These are phyloP conservation scores for Neurospora sp. DNA, from an alignment of 495 filamentous ascomycete genomes.

Conservation along the genomic window DNA sequence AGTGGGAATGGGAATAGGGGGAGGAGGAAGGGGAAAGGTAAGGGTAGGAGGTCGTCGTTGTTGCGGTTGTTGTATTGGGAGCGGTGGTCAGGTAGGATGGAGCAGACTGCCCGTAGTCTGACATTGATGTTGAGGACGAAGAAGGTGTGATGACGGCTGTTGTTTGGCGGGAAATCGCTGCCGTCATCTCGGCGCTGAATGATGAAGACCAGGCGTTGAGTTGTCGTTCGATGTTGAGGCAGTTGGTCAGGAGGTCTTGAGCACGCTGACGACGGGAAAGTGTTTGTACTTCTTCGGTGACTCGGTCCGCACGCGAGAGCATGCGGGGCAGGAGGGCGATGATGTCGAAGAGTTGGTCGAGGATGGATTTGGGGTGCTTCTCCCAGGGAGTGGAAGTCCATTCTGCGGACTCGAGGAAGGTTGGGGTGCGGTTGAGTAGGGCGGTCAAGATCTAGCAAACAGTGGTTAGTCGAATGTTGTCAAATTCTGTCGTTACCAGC, in stretches of 20 bases:
- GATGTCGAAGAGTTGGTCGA: conserved; percentile 36
- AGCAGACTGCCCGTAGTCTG: not conserved
- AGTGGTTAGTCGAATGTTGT: not conserved
- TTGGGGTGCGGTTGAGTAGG: conserved; percentile 33
- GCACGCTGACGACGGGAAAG: conserved; percentile 25
- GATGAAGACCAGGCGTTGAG: conserved; percentile 30
- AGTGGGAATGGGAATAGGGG: not conserved
- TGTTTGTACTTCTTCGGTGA: conserved; percentile 14
- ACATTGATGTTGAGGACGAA: not conserved
- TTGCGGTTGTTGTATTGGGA: too few species aligned
- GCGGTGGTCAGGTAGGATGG: not conserved
- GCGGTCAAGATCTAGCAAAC: conserved; percentile 29
- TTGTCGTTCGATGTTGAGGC: conserved; percentile 28
- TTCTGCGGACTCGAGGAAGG: conserved; percentile 30
- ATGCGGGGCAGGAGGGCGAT: conserved; percentile 28
- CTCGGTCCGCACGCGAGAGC: conserved; percentile 25
- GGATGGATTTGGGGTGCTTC: conserved; percentile 29
- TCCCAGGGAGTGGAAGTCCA: conserved; percentile 37
- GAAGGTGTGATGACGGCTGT: not conserved
- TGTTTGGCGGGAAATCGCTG: not conserved
- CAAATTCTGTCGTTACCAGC: not conserved
- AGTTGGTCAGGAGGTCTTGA: conserved; percentile 31
- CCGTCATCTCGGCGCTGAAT: conserved; percentile 10
- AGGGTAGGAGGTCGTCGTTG: not conserved
- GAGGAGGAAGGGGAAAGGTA: not conserved